Evolutionary conservation across 768 basidiomycete species (phyloP), one percentile per base, ranked within the genome.

Genomic region (Tylopilus sp.): DNA sequence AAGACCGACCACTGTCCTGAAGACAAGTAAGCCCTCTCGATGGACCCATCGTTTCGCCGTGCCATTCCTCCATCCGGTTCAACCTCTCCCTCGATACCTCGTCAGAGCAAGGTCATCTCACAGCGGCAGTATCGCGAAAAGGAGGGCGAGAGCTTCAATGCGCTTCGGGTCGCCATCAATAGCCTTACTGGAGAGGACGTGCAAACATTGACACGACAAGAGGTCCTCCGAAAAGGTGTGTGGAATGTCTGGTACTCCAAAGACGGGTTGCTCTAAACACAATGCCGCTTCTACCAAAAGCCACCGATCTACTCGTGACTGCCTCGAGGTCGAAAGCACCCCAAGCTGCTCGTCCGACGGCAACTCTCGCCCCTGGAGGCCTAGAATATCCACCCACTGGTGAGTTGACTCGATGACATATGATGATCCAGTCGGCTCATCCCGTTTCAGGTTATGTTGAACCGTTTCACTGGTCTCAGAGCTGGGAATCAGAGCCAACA

Each of bases 61-160:
- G 1, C 26, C 8, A n/a, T 18, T 35, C 17, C 28, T 30, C 21
- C 39, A 20, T 26, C 45, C 3, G 10, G n/a, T 11, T 1, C 50
- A 18, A 15, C 40, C 25, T 30, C 30, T 1, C 26, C 50, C 10
- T 22, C 23, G 11, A 26, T 25, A 12, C 18, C 56, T 26, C 61
- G 52, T 42, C 47, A 43, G 8, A 53, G 25, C 30, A 67, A 50
- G 39, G 53, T 40, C 31, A 30, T 44, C 2, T 28, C 35, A 6
- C 66, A 67, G 20, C 53, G 51, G 23, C 55, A 38, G 21, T 67
- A 66, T 22, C 59, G 66, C 22, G 48, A 44, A 21, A 59, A 57
- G 36, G 66, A 67, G 33, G 39, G 51, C 10, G 58, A 68, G 25
- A 52, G 48, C 20, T 61, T 67, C 47, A 44, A 48, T n/a, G 21